Conservation (phyloP, 768 basidiomycete genomes). For the Tremella mesenterica region DNA sequence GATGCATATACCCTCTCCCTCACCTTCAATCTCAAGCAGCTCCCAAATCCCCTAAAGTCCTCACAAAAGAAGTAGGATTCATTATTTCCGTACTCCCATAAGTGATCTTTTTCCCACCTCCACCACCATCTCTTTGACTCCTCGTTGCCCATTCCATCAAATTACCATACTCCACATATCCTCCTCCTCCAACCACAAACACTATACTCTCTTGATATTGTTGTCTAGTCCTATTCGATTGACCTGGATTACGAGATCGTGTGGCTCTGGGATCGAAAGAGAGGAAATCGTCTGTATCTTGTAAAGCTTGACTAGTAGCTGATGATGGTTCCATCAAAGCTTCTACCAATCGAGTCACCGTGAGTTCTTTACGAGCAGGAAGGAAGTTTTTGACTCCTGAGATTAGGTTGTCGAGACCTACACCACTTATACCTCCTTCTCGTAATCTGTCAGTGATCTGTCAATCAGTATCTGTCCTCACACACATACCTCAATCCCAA, state of each 20-base stretch:
- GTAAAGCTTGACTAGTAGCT: constrained; percentile 85
- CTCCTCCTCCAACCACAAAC: constrained; percentile 91
- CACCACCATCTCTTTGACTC: constrained; percentile 27
- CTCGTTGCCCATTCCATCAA: constrained; percentile 77
- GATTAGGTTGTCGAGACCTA: constrained; percentile 77
- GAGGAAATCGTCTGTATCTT: constrained; percentile 92
- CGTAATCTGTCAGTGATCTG: constrained; percentile 87
- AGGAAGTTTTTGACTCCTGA: constrained; percentile 97
- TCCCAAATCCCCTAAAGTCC: constrained; percentile 53
- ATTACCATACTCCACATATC: constrained; percentile 96
- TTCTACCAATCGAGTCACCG: constrained; percentile 84
- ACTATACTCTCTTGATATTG: constrained; percentile 78
- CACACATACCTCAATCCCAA: background rate
- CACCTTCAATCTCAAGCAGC: background rate
- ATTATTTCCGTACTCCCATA: constrained; percentile 96
- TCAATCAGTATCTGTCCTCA: too few relatives aligned
- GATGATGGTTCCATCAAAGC: constrained; percentile 95
- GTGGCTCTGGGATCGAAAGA: constrained; percentile 85
- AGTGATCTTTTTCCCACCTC: constrained; percentile 65
- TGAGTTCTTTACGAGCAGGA: constrained; percentile 80
- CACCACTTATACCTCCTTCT: constrained; percentile 64
- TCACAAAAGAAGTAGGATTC: constrained; percentile 76
- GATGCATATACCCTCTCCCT: too few relatives aligned
- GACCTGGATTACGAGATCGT: constrained; percentile 46
- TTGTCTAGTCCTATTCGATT: constrained; percentile 53